Percentiles rank a stretch among this genome's conserved stretches.
Conservation (phyloP, 2,329 filamentous ascomycete genomes). For the Colletotrichum aenigma region DNA sequence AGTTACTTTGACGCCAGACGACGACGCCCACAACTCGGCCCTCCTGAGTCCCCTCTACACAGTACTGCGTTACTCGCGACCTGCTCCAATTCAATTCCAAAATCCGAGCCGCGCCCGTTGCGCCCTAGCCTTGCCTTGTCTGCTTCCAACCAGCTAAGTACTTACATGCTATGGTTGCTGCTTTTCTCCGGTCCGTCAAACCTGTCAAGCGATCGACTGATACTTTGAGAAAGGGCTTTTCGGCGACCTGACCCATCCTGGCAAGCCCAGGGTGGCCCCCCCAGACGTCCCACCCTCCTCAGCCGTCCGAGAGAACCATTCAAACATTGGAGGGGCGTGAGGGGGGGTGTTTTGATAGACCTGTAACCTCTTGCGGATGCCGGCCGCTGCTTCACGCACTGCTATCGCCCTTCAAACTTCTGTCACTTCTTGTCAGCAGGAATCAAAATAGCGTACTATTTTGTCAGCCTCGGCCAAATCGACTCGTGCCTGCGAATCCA, state of each 20-base stretch:
- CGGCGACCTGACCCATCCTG: conserved; percentile 15
- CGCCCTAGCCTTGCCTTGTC: background rate
- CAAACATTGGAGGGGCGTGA: background rate
- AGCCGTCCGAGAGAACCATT: background rate
- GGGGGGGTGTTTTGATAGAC: background rate
- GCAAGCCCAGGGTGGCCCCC: background rate
- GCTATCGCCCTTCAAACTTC: background rate
- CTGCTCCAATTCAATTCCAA: background rate
- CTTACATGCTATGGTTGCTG: background rate
- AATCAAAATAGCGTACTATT: conserved; percentile 8
- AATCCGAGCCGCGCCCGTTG: background rate
- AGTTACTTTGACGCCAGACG: background rate
- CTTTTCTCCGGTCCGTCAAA: background rate
- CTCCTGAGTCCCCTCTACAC: background rate
- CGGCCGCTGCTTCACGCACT: background rate
- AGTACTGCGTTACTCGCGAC: background rate
- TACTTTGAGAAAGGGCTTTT: background rate
- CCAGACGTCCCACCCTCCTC: conserved; percentile 4
- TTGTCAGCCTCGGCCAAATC: conserved; percentile 9
- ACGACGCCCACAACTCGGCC: background rate
- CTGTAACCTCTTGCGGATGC: background rate
- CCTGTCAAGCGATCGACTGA: conserved; percentile 13
- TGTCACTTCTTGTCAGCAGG: background rate
- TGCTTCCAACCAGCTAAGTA: background rate
- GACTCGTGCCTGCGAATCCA: background rate